Evolutionary conservation across 306 rosid genomes (phyloP), one percentile per base, ranked within the genome.

Genomic region (Sechiopsis laciniata): DNA sequence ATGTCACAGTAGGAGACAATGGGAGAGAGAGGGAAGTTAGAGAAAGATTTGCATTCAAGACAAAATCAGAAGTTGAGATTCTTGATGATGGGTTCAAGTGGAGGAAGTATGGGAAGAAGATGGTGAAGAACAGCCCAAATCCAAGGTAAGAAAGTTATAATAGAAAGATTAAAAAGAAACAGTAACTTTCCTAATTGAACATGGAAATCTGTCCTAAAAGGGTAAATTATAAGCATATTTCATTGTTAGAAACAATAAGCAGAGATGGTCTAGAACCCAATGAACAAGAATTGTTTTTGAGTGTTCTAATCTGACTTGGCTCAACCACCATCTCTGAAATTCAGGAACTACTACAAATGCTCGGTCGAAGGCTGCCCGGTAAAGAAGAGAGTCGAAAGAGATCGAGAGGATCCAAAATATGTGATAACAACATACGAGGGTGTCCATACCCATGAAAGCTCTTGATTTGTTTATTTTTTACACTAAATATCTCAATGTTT

Each of bases 41-140:
- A 64, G 87, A 85, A 17, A 85, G 88, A 80, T 78, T 87, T 56
- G 93, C 96, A 20, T 87, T 93, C 79, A 93, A 74, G 82, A 93
- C 91, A 16, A 78, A 77, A 86, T 84, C 98, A 65, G 93, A 87
- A 80, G 55, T 88, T 71, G 98, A 93, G 72, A 78, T 88, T 61
- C 64, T 93, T 19, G 91, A 93, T 9, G 97, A 93, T 78, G 96
- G 98, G 4, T 90, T 80, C 89, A 93, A 66, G 74, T 93, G 98
- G 98, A 87, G 97, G 77, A 93, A 93, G 82, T 93, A 93, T 35
- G 98, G 98, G 52, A 93, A 93, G 82, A 93, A 93, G 74, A 88
- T 77, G 91, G 98, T 90, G 19, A 93, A 93, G 82, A 88, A 90
- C 87, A 93, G 88, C 85, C 91, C 96, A 50, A 81, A 93, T 77